Evolutionary conservation across 768 basidiomycete genomes (phyloP), one percentile per base, ranked within the genome.

Genomic region (Boletus eberwhitei): DNA sequence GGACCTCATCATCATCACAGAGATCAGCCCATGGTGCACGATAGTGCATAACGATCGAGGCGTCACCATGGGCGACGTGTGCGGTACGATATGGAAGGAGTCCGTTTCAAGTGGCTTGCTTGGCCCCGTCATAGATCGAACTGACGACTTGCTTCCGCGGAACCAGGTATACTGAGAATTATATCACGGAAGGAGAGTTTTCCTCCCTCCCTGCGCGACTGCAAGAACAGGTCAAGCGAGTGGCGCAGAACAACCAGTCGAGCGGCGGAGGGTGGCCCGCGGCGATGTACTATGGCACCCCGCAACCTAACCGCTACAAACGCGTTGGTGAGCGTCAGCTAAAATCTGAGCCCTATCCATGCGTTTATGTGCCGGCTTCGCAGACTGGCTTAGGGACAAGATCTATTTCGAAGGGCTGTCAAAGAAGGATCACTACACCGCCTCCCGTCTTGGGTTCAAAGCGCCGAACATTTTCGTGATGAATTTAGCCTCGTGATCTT

Each of bases 391-490:
- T 19, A 79, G 86, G 41, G 90, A 91, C 51, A 77, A 79, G 50
- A 75, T 79, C 21, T 89, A 77, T 68, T 90, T 92, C 54, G 89
- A 92, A 54, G 76, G 78, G 16, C 61, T 93, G 52, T 59, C 59
- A 12, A 81, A 76, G 64, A 80, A 86, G 58, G 87, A 90, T 59
- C 63, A 61, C 8, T 92, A 91, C 60, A 74, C 78, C 2, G 59
- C 71, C 26, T 66, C 74, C 9, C 79, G 88, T 7, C 80, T 93
- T 29, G 90, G 90, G 2, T 93, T 82, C 71, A 79, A 77, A 51
- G 90, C 90, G 3, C 83, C 89, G 7, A 92, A 93, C 64, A 80
- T 91, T 37, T 89, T 89, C 65, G 76, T 90, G 37, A 83, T 92
- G 85, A 77, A 79, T 51, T 58, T 88, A 38, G 74, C 75, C 12